Evolutionary conservation across 73 alveolate genomes (phyloP).

Genomic region (Tetrahymena borealis): DNA sequence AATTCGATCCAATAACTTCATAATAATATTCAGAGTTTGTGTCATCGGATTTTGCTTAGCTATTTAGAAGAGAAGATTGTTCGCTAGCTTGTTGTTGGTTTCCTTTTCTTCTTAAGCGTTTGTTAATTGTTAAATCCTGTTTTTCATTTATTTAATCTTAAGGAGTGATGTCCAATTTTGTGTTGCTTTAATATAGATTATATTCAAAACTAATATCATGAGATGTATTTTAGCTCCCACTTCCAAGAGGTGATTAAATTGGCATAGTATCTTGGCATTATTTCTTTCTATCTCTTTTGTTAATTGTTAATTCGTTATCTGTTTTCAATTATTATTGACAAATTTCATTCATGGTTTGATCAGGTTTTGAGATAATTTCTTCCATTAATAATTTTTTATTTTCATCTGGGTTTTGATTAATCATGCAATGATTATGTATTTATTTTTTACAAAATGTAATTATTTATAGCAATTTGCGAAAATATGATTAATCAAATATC

Average conservation of each 20-base stretch:
- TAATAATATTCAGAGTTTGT: neutral
- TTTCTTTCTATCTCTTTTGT: neutral
- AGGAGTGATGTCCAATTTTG: no score
- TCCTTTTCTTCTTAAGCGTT: neutral
- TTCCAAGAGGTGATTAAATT: neutral
- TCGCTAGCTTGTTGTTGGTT: neutral
- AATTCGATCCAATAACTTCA: neutral
- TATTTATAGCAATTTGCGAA: no score
- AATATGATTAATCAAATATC: no score
- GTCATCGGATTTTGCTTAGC: neutral
- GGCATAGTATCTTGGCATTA: neutral
- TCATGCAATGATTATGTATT: no score
- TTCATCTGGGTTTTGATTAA: neutral
- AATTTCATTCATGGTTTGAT: neutral
- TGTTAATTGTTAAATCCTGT: neutral
- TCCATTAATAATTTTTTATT: neutral
- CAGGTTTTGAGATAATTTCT: neutral
- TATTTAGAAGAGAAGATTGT: neutral
- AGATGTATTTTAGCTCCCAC: neutral
- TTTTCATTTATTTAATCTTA: neutral
- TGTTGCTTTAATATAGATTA: no score
- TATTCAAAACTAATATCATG: no score
- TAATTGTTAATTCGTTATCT: neutral
- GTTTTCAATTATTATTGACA: neutral
- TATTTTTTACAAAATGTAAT: no score